Evolutionary conservation across 2,329 filamentous ascomycete genomes (phyloP), one percentile per base, ranked within the genome.

Genomic region (Penicillium brevicompactum): DNA sequence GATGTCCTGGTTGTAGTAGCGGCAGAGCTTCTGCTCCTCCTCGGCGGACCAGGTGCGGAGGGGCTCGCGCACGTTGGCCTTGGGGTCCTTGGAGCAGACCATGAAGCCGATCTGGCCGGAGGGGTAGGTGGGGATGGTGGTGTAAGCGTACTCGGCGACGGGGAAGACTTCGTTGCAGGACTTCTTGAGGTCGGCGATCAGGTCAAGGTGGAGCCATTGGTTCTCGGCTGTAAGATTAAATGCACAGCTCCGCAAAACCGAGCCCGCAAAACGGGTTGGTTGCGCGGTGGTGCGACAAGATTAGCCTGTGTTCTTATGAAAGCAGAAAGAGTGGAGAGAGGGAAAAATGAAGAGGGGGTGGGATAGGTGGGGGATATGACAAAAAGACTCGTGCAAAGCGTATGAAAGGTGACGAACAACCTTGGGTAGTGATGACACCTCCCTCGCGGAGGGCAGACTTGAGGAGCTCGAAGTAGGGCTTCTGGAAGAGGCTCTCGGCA

Each of bases 51-150:
- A 96, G 68, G 79, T 82, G 72, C 94, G 89, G 60, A 97, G 73
- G 51, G 94, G 94, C 78, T 87, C 90, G 77, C 85, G 91, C 74
- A 97, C 84, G 78, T 99, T 85, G 76, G 87, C 86, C 73, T 79
- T 86, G 74, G 87, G 81, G 74, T 97, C 93, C 87, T 99, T 97
- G 88, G 84, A 90, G 87, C 94, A 97, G 74, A 99, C 91, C 92
- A 99, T 97, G 88, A 99, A 99, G 74, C 94, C 94, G 72, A 99
- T 99, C 83, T 99, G 94, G 74, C 94, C 94, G 54, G 91, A 96
- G 65, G 94, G 94, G 84, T 99, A 99, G 74, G 94, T 99, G 57
- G 94, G 94, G 78, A 99, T 99, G 70, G 93, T 97, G 72, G 78
- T 97, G 86, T 97, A 99, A 69, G 90, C 94, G 81, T 97, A 99